Evolutionary conservation across 306 rosid species (phyloP).

Genomic region (Dalbergia oliveri): DNA sequence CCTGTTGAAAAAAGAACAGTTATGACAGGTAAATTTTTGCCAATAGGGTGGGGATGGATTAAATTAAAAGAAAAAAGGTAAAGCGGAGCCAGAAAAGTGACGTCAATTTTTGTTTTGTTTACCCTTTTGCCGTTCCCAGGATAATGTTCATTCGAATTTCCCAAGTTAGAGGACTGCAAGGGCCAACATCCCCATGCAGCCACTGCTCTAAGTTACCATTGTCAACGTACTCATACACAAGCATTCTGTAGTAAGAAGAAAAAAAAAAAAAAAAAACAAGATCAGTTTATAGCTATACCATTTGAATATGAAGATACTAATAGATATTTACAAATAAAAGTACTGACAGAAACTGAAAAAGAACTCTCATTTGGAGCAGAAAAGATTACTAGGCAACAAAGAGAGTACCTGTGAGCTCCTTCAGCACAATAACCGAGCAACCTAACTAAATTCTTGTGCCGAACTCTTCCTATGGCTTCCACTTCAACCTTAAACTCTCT

Average conservation of each 20-base stretch:
- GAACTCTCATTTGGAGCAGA: background rate
- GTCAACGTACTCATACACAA: slow-evolving; percentile 87
- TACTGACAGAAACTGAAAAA: no score
- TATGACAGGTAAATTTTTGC: background rate
- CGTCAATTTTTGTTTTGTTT: slow-evolving; percentile 8
- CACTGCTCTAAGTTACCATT: slow-evolving; percentile 92
- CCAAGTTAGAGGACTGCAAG: slow-evolving; percentile 87
- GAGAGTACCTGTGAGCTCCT: slow-evolving; percentile 86
- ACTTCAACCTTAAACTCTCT: slow-evolving; percentile 89
- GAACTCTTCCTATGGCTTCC: slow-evolving; percentile 94
- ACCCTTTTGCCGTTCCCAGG: slow-evolving; percentile 90
- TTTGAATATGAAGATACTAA: background rate
- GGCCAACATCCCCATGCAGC: slow-evolving; percentile 91
- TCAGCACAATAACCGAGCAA: slow-evolving; percentile 94
- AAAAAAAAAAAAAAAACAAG: background rate
- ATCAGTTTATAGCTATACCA: background rate
- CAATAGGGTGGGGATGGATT: background rate
- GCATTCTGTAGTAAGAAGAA: slow-evolving; percentile 60
- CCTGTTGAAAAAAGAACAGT: slow-evolving; percentile 52
- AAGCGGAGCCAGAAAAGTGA: background rate
- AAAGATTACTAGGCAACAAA: slow-evolving; percentile 10
- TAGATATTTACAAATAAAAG: background rate
- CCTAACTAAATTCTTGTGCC: slow-evolving; percentile 88
- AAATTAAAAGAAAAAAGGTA: background rate
- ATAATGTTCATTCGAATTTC: slow-evolving; percentile 84